Evolutionary conservation across 1,139 yeast genomes (phyloP), one percentile per base, ranked within the genome.

Genomic region (Debaryomyces sp.): DNA sequence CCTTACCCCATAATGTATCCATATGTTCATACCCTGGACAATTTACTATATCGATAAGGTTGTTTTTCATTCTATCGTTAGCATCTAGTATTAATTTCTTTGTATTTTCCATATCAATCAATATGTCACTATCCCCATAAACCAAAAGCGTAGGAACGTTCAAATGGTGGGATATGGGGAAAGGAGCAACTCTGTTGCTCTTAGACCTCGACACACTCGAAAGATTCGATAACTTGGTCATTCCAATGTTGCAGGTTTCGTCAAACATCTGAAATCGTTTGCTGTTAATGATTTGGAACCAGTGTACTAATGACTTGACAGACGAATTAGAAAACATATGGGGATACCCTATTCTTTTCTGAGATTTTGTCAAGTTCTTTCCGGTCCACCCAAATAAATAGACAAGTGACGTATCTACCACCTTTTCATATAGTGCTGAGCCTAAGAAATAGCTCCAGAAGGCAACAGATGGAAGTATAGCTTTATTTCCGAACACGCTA

Each of bases 181-280:
- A 82, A 2, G 86, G 84, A 0, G 89, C 84, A 4, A 82, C 87
- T 50, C 80, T 70, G 58, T 82, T 64, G 1, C 63, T 58, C 27
- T 70, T 74, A 15, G 46, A 43, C 39, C 56, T 61, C 50, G 61
- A 62, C 7, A 48, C 45, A 2, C 43, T 66, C 52, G 57, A 72
- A 47, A 52, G 64, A 8, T 67, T 66, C 2, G 63, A 50, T 26
- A 65, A 49, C 35, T 52, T 53, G 6, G 65, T 60, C 38, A 58
- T 41, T 13, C 68, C 66, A 24, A 63, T 62, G 15, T 53, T 53
- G 42, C 63, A 57, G 6, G 80, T 75, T 68, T 70, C 82, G 60
- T 75, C 75, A 55, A 70, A 75, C 80, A 77, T 76, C 56, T 76
- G 80, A 52, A 76, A 75, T 48, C 80, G 54, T 51, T 66, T 64